Evolutionary conservation across 169 alveolate genomes (phyloP).

Genomic region (Perkinsus chesapeaki): DNA sequence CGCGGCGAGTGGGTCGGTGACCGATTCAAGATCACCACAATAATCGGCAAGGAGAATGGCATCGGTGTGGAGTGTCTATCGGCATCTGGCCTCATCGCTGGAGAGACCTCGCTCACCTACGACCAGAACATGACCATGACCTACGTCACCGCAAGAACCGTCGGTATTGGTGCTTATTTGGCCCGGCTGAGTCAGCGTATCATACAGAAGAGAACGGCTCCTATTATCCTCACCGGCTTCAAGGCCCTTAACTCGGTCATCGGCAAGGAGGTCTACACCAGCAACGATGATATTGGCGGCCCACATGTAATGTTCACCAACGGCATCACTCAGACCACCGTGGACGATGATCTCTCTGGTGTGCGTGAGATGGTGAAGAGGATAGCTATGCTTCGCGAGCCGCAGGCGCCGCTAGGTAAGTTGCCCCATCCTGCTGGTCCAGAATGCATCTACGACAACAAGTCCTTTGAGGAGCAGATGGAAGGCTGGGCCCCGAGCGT

Average conservation of each 20-base stretch:
- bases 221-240: slow-evolving; percentile 72
- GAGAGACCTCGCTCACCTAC: slow-evolving; percentile 75
- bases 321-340: slow-evolving; percentile 72
- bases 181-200: slow-evolving; percentile 70
- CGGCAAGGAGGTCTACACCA: slow-evolving; percentile 66
- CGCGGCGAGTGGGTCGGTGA: slow-evolving; percentile 27
- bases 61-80: slow-evolving; percentile 70
- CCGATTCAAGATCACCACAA: slow-evolving; percentile 33
- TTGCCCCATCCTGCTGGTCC: slow-evolving; percentile 4
- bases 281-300: slow-evolving; percentile 78
- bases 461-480: slow-evolving; percentile 48
- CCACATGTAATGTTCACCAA: slow-evolving; percentile 71
- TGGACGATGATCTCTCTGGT: slow-evolving; percentile 19
- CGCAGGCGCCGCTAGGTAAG: neutral
- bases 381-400: slow-evolving; percentile 21
- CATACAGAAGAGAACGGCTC: slow-evolving; percentile 63
- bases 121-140: slow-evolving; percentile 66
- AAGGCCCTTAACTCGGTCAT: slow-evolving; percentile 68
- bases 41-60: slow-evolving; percentile 31
- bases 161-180: slow-evolving; percentile 77
- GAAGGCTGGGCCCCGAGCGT: slow-evolving; percentile 64
- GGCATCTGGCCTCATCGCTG: slow-evolving; percentile 75
- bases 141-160: slow-evolving; percentile 71
- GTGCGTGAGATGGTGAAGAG: slow-evolving; percentile 20
- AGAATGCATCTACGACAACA: slow-evolving; percentile 50